phyloP scores from a whole-genome alignment of 1,284 basidiomycete species.

The Paramarasmius palmivorus region DNA sequence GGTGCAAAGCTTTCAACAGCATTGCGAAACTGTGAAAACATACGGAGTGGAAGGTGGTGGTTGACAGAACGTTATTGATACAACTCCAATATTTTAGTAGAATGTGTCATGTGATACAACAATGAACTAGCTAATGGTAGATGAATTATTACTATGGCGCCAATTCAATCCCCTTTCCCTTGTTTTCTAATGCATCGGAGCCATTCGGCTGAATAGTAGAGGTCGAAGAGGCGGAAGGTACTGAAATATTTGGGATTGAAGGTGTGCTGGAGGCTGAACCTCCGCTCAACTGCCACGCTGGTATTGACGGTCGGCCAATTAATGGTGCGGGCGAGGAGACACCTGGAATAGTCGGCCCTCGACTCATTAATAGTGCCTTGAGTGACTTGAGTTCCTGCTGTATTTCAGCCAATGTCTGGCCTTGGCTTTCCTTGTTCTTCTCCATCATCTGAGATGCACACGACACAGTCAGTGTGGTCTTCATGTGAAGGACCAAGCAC shows the following conservation, averaged over 20 bases:
- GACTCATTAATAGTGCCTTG: constrained; percentile 88
- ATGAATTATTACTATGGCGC: not conserved
- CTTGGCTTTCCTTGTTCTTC: constrained; percentile 85
- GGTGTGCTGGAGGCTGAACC: constrained; percentile 19
- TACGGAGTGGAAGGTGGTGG: constrained; percentile 22
- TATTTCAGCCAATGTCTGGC: constrained; percentile 78
- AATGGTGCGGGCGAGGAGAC: constrained; percentile 52
- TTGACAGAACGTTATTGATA: not conserved
- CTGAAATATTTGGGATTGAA: constrained; percentile 16
- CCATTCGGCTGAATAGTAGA: too few relatives aligned
- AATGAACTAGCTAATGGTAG: too few relatives aligned
- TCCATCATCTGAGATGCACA: constrained; percentile 77
- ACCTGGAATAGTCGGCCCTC: constrained; percentile 55
- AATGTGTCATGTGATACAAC: too few relatives aligned
- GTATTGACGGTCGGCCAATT: constrained; percentile 73
- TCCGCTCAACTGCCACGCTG: constrained; percentile 81
- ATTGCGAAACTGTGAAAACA: constrained; percentile 68
- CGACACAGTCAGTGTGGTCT: constrained; percentile 12
- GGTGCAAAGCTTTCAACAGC: constrained; percentile 59
- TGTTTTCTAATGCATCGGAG: not conserved
- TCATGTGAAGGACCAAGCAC: not conserved
- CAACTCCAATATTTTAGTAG: too few relatives aligned
- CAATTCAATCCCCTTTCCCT: not conserved
- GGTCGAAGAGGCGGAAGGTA: constrained; percentile 18
- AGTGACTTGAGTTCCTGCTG: constrained; percentile 95